phyloP scores from a whole-genome alignment of 2,329 filamentous ascomycete species.

The Cryphonectria japonica region DNA sequence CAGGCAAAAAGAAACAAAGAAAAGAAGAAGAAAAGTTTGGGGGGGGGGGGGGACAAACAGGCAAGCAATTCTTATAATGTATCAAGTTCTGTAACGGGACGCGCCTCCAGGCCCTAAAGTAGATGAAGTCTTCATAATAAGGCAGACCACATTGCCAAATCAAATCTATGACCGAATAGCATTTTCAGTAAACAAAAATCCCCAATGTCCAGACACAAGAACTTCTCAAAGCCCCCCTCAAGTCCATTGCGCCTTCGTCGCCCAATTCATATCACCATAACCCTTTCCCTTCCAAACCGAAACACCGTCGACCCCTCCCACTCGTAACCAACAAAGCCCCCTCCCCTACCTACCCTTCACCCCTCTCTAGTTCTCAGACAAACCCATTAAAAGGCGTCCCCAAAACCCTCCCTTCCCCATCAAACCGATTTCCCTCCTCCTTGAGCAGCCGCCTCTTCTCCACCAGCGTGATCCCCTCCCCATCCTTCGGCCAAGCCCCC shows the following conservation, averaged over 20 bases:
- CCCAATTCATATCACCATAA: neutral
- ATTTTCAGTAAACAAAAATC: neutral
- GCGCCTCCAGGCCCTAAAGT: neutral
- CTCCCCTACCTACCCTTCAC: too few species aligned
- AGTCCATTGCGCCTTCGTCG: neutral
- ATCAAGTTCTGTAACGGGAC: too few species aligned
- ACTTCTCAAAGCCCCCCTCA: neutral
- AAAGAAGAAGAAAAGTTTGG: neutral
- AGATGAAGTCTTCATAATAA: neutral
- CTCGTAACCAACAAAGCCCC: neutral
- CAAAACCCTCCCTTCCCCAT: conserved; percentile 61
- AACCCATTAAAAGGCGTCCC: conserved; percentile 58
- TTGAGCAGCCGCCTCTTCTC: conserved; percentile 66
- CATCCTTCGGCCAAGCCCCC: conserved; percentile 65
- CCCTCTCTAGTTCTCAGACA: conserved; percentile 29
- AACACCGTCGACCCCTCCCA: neutral
- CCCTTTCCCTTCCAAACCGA: neutral
- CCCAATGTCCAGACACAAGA: neutral
- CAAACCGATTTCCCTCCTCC: conserved; percentile 67
- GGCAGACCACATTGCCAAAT: neutral
- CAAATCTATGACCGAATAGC: neutral
- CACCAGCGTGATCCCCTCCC: conserved; percentile 63
- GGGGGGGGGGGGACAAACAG: too few species aligned
- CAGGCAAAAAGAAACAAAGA: too few species aligned
- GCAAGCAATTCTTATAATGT: too few species aligned